Conservation (phyloP, 257 asterid genomes). For the Solanum gracilifrons region DNA sequence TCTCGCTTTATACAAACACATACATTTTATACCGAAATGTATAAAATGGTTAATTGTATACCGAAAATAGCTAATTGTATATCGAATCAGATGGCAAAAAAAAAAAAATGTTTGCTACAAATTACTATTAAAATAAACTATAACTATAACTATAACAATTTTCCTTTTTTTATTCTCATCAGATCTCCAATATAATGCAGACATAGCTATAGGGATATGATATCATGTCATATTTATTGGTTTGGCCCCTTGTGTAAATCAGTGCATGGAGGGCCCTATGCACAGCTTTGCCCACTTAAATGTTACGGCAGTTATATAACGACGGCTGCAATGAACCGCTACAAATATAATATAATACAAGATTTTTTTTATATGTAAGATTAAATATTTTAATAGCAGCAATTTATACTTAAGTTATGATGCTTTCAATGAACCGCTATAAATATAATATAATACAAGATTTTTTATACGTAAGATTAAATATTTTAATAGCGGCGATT, state of each 20-base stretch:
- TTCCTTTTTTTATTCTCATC: background rate
- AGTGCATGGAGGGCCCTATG: background rate
- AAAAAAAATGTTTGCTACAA: too few species aligned
- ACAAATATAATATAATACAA: background rate
- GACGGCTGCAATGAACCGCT: background rate
- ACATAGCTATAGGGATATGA: background rate
- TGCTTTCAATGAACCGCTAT: too few species aligned
- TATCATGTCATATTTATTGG: background rate
- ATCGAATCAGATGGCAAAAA: too few species aligned
- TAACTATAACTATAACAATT: too few species aligned
- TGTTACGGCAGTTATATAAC: too few species aligned
- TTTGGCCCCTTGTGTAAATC: background rate
- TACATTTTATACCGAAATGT: too few species aligned
- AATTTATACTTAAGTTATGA: background rate
- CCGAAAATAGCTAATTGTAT: too few species aligned
- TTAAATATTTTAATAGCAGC: background rate
- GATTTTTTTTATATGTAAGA: too few species aligned
- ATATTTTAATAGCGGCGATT: too few species aligned
- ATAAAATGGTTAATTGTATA: too few species aligned
- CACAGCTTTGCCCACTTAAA: background rate
- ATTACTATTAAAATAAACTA: too few species aligned
- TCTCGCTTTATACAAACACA: too few species aligned
- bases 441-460: background rate
- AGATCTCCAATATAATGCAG: background rate
- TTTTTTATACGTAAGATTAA: background rate